Conservation (phyloP, 495 filamentous ascomycete genomes). For the Podospora tetraspora region DNA sequence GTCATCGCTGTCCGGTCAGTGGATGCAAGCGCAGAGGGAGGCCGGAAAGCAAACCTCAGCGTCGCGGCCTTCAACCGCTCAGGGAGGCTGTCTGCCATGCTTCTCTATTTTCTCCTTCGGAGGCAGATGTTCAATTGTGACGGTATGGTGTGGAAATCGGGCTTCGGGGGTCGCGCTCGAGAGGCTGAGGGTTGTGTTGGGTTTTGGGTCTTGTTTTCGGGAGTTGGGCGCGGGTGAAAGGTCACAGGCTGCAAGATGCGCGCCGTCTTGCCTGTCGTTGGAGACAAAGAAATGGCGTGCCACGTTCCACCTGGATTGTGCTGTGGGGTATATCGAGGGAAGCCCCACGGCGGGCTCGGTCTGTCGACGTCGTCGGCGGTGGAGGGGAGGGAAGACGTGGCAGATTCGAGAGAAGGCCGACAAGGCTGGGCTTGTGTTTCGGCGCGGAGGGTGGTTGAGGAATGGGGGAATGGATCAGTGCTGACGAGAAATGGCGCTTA, state of each 20-base stretch:
- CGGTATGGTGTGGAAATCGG: neutral
- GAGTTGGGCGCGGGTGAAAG: neutral
- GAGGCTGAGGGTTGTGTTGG: neutral
- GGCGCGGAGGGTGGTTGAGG: neutral
- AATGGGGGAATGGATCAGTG: neutral
- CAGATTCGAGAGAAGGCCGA: neutral
- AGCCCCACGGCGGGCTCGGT: neutral
- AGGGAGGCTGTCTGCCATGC: conserved; percentile 52
- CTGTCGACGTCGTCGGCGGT: neutral
- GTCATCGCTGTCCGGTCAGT: conserved; percentile 41
- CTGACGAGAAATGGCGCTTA: neutral
- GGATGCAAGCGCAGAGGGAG: conserved; percentile 11
- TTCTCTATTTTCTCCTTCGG: neutral
- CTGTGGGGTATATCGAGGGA: neutral
- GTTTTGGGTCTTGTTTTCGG: neutral
- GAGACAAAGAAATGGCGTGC: neutral
- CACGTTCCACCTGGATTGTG: neutral
- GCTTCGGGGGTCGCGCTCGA: neutral
- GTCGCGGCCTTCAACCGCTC: conserved; percentile 67
- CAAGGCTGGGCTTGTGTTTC: neutral
- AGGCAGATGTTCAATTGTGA: neutral
- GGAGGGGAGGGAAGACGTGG: neutral
- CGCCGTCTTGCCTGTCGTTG: neutral
- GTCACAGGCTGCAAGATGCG: neutral
- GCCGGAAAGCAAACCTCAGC: conserved; percentile 52